phyloP scores from a whole-genome alignment of 2,329 filamentous ascomycete species.

The Hymenoscyphus salicellus region DNA sequence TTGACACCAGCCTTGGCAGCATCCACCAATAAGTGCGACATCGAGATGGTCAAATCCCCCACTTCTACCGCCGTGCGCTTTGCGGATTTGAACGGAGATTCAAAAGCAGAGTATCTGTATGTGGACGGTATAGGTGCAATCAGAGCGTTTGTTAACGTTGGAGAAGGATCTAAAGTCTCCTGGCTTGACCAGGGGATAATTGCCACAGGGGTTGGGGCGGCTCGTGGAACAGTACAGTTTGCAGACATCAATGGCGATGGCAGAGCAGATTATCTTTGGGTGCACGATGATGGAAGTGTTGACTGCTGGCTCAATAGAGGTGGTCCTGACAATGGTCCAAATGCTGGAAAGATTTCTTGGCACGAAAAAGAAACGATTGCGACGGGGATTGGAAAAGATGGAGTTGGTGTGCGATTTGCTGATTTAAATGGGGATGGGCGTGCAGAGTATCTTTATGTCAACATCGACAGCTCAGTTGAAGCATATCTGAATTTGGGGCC shows the following conservation, averaged over 20 bases:
- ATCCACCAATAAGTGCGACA: background rate
- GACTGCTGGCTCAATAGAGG: constrained; percentile 9
- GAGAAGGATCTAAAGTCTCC: background rate
- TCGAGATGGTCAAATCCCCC: constrained; percentile 1
- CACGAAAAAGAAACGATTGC: constrained; percentile 4
- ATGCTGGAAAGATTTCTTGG: constrained; percentile 4
- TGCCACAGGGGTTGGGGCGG: constrained; percentile 1
- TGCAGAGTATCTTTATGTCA: constrained; percentile 10
- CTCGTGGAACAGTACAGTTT: constrained; percentile 2
- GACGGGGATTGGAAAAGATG: constrained; percentile 3
- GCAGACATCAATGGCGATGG: constrained; percentile 17
- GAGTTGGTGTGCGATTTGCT: constrained; percentile 11
- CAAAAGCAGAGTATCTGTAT: constrained; percentile 13
- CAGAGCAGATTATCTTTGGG: constrained; percentile 13
- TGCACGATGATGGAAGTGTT: constrained; percentile 6
- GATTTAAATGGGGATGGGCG: constrained; percentile 14
- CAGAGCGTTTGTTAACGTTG: constrained; percentile 7
- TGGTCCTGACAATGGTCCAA: background rate
- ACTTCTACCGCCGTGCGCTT: constrained; percentile 7
- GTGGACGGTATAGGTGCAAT: constrained; percentile 11
- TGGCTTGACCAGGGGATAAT: constrained; percentile 9
- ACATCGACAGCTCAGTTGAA: background rate
- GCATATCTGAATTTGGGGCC: constrained; percentile 6
- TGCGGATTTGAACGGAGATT: constrained; percentile 19
- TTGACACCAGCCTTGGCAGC: background rate